Conservation (phyloP, 305 asterid species). For the Solanum hybrid region DNA sequence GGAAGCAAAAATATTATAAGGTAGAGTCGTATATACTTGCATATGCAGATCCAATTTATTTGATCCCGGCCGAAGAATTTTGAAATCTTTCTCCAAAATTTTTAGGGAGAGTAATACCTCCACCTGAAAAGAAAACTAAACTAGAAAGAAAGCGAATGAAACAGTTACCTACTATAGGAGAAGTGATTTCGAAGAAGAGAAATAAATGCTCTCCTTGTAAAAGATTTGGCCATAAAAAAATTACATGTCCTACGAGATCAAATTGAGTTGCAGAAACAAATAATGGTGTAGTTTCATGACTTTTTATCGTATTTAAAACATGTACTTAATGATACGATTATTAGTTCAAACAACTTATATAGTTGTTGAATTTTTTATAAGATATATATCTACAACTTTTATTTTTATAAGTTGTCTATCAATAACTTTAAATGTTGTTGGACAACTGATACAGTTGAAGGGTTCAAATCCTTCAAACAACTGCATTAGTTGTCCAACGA, state of each 20-base stretch:
- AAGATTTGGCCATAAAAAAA: not conserved
- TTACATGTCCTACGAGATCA: not conserved
- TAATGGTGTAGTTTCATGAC: not conserved
- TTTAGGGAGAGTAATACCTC: not conserved
- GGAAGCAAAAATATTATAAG: not conserved
- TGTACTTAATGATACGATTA: not conserved
- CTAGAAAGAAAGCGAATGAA: not conserved
- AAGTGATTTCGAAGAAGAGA: not conserved
- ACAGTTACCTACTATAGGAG: not conserved
- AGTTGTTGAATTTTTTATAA: not conserved
- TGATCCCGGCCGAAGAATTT: not conserved
- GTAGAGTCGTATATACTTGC: not conserved
- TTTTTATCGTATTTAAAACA: no score
- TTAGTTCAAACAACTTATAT: not conserved
- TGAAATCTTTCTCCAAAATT: not conserved
- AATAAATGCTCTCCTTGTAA: not conserved
- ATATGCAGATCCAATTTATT: not conserved
- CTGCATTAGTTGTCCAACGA: no score
- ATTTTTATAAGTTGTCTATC: not conserved
- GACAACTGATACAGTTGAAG: not conserved
- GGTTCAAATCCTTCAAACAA: not conserved
- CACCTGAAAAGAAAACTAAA: not conserved
- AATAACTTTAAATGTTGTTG: not conserved
- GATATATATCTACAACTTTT: no score
- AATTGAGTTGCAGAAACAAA: not conserved